These are phyloP conservation scores for Jamesozyma hellenica DNA, from an alignment of 805 yeast species.

Conservation along the genomic window DNA sequence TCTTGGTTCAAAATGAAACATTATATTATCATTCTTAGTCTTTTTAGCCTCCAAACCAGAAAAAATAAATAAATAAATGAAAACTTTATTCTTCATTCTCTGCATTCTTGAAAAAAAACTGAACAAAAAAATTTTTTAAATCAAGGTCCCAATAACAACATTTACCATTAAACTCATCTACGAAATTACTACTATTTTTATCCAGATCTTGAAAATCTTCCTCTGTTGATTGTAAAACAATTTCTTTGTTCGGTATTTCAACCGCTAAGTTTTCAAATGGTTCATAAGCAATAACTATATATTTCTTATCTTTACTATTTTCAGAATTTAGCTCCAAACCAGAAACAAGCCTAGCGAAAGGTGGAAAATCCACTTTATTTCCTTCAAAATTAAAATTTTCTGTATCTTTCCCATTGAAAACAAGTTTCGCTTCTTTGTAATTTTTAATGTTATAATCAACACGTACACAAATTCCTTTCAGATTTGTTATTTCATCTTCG, in stretches of 20 bases:
- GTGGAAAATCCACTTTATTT: slow-evolving; percentile 33
- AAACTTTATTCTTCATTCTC: too few relatives aligned
- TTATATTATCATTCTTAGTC: too few relatives aligned
- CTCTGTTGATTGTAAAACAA: slow-evolving; percentile 12
- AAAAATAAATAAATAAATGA: too few relatives aligned
- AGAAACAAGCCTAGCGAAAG: slow-evolving; percentile 61
- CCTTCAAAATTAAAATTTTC: not conserved
- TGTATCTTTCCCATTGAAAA: slow-evolving; percentile 23
- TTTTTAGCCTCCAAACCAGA: too few relatives aligned
- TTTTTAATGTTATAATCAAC: slow-evolving; percentile 40
- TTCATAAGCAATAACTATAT: slow-evolving; percentile 72
- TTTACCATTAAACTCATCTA: slow-evolving; percentile 25
- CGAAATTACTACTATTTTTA: slow-evolving; percentile 10
- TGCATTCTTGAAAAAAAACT: slow-evolving; percentile 40
- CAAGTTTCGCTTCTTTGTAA: slow-evolving; percentile 22
- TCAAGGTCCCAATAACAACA: slow-evolving; percentile 75
- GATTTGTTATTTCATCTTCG: slow-evolving; percentile 47
- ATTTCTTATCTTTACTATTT: slow-evolving; percentile 40
- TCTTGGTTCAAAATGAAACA: too few relatives aligned
- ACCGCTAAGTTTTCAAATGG: slow-evolving; percentile 80
- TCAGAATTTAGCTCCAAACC: slow-evolving; percentile 55
- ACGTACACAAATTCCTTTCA: slow-evolving; percentile 57
- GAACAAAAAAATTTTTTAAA: slow-evolving; percentile 57
- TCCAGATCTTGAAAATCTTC: not conserved
- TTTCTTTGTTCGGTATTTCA: slow-evolving; percentile 51